These are phyloP conservation scores for Senna tora DNA, from an alignment of 306 rosid genomes.

Conservation along the genomic window DNA sequence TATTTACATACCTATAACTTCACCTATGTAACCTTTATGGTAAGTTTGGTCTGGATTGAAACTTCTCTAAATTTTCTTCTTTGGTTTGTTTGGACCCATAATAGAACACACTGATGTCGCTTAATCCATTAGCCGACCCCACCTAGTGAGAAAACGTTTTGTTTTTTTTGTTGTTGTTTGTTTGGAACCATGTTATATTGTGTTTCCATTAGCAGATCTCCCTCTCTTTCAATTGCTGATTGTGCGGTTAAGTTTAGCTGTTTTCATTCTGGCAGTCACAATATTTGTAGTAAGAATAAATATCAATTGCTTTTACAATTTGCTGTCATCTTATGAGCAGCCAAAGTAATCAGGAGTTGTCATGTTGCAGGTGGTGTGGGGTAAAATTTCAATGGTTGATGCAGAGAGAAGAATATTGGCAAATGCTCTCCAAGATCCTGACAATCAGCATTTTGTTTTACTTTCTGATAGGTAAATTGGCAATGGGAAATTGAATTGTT, in stretches of 20 bases:
- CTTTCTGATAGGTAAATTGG: slow-evolving; percentile 86
- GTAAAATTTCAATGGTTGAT: slow-evolving; percentile 86
- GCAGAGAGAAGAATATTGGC: slow-evolving; percentile 87
- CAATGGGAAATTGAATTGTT: slow-evolving; percentile 19
- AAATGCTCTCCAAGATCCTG: slow-evolving; percentile 79
- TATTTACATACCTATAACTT: neutral
- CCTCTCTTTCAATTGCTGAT: neutral
- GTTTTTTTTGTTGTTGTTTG: too few relatives aligned
- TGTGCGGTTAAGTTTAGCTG: neutral
- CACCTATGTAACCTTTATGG: neutral
- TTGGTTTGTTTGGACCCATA: slow-evolving; percentile 7
- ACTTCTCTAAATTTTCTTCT: neutral
- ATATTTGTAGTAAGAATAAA: slow-evolving; percentile 14
- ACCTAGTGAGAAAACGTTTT: too few relatives aligned
- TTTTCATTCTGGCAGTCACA: slow-evolving; percentile 20
- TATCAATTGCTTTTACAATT: slow-evolving; percentile 15
- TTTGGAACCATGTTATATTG: neutral
- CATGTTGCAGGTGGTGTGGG: slow-evolving; percentile 87
- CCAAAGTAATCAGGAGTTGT: slow-evolving; percentile 22
- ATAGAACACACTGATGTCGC: too few relatives aligned
- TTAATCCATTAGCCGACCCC: too few relatives aligned
- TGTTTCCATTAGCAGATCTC: neutral
- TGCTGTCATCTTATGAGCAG: slow-evolving; percentile 17
- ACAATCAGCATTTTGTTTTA: slow-evolving; percentile 88
- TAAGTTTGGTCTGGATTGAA: slow-evolving; percentile 16